phyloP scores from a whole-genome alignment of 1,139 yeast genomes.

The Kodamaea anthophila region DNA sequence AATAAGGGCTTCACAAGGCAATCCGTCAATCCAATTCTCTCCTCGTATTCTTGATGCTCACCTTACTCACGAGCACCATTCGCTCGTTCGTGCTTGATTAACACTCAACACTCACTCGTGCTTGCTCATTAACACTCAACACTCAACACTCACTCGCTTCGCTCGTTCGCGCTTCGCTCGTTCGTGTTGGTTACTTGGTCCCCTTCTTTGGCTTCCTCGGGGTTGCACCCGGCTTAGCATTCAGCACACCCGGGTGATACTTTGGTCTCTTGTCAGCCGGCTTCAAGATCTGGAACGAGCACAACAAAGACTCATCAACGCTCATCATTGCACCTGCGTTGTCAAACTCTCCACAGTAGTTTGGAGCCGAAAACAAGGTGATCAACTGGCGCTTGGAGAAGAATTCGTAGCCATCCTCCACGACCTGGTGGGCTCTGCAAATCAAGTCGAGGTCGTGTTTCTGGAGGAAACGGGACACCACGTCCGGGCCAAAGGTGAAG shows the following conservation, averaged over 20 bases:
- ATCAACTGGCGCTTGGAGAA: conserved; percentile 93
- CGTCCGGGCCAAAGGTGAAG: conserved; percentile 96
- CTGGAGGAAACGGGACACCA: conserved; percentile 86
- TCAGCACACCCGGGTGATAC: conserved; percentile 41
- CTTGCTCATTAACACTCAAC: no score
- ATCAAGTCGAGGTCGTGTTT: conserved; percentile 96
- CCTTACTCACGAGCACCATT: no score
- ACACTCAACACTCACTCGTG: no score
- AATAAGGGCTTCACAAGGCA: no score
- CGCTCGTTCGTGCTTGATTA: no score
- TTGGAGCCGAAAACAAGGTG: conserved; percentile 92
- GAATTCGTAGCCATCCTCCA: conserved; percentile 97
- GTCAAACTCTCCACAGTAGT: conserved; percentile 97
- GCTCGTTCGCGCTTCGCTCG: no score
- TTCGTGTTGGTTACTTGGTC: conserved; percentile 47
- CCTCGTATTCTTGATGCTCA: no score
- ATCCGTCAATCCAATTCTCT: no score
- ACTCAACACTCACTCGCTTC: no score
- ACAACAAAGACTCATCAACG: conserved; percentile 89
- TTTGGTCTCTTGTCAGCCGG: conserved; percentile 94
- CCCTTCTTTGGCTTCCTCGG: conserved; percentile 70
- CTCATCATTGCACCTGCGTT: conserved; percentile 99
- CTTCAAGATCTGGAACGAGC: conserved; percentile 95
- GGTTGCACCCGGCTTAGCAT: conserved; percentile 56
- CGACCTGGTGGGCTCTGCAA: conserved; percentile 98